Evolutionary conservation across 257 asterid species (phyloP), one percentile per base, ranked within the genome.

Genomic region (Henckelia pumila): DNA sequence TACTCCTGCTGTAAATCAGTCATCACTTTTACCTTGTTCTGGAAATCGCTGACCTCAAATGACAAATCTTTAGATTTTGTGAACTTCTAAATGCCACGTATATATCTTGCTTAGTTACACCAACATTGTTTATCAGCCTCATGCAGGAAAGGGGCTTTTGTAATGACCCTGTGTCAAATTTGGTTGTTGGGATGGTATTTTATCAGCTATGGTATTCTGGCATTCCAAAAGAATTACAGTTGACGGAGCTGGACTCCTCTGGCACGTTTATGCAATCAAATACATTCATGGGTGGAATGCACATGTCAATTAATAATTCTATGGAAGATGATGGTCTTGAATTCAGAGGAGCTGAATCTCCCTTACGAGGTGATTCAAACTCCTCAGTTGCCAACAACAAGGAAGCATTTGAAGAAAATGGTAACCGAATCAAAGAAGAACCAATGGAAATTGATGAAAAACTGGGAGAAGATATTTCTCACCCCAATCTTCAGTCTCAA

Each of bases 141-240:
- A 84, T 76, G 86, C 91, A 88, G 80, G 87, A 86, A 68, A 76
- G 69, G 64, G 86, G 82, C 78, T 88, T 87, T 77, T 85, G 73
- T 26, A 73, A 76, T 59, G 86, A 84, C 56, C 77, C 99, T 35
- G 47, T 74, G 33, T 86, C 95, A 44, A 88, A 86, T 82, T 80
- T 90, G 83, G 83, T 90, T 69, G 92, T 84, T 72, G 96, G 97
- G 64, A 76, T 90, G 77, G 64, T 78, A 64, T 90, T 81, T 78
- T 86, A 59, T 80, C 88, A 84, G 76, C 69, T 80, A 59, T 90
- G 97, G 99, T 86, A 88, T 80, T 77, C 86, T 68, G 63, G 72
- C 52, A 57, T 88, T 62, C 96, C 95, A 3, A 47, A 80, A 69
- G 88, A 84, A 67, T 72, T 87, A 71, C 86, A 88, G 69, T 63